Base-by-base conservation (phyloP, 2,329 filamentous ascomycete species). In the Exophiala sideris region DNA sequence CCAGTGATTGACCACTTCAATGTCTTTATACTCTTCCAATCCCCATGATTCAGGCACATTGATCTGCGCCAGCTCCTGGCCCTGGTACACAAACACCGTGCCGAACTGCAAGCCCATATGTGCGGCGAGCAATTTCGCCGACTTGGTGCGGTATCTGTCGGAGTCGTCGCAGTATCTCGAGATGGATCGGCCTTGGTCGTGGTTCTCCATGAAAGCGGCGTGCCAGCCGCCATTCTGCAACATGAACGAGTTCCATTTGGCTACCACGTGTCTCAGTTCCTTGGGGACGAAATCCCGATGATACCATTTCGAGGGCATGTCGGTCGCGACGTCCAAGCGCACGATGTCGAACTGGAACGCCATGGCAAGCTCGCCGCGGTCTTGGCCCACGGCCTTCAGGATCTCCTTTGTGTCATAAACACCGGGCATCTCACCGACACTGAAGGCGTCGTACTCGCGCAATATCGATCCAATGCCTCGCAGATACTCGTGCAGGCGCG, bases 131-230 rank as follows among this genome's bases (percentile, higher is more conserved):
- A 82, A 75, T 63, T 81, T 82, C 4, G 78, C 79, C 40, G 74
- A 75, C 10, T 67, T 61, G 11, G 64, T 70, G 14, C 79, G 73
- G 61, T 73, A 70, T 36, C 71, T 67, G 0, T 73, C 73, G 8
- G 74, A 69, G 42, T 79, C 77, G 24, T 71, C 72, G 0, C 71
- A 73, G 50, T 76, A 80, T 4, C 81, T 75, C 2, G 77, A 80
- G 3, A 85, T 69, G 1, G 76, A 77, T 1, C 83, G 74, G 2
- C 77, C 76, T 52, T 83, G 78, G 64, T 86, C 83, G 66, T 86
- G 83, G 61, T 86, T 86, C 63, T 86, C 83, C 52, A 80, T 74
- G 62, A 84, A 87, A 0, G 78, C 73, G 0, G 82, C 82, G 0
- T 78, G 82, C 81, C 81, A 83, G 7, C 74, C 70, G 50, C 67